Evolutionary conservation across 2,329 filamentous ascomycete species (phyloP).

Genomic region (Fusarium globosum): DNA sequence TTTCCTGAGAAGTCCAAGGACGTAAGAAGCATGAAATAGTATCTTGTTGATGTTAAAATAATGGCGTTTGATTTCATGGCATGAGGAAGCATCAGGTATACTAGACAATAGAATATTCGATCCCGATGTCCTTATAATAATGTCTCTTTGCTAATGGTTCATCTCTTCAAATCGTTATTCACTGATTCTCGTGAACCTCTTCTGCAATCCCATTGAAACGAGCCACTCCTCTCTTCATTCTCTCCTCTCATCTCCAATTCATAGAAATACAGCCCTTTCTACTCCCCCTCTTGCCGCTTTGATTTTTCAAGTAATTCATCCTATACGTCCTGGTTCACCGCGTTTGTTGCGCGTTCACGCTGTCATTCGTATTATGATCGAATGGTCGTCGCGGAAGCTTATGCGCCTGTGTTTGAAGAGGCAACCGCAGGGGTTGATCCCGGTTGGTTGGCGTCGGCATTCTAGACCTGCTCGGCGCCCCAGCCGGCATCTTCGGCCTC

Average conservation of each 20-base stretch:
- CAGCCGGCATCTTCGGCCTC: constrained; percentile 76
- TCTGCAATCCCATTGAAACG: constrained; percentile 14
- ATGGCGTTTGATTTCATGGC: constrained; percentile 21
- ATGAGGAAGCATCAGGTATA: constrained; percentile 19
- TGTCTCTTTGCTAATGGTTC: constrained; percentile 10
- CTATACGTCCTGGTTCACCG: constrained; percentile 22
- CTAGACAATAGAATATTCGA: constrained; percentile 19
- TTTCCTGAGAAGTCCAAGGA: constrained; percentile 76
- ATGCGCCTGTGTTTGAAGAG: constrained; percentile 17
- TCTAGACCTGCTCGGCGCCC: constrained; percentile 81
- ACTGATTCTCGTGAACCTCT: constrained; percentile 19
- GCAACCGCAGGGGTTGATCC: background rate
- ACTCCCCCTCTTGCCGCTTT: constrained; percentile 17
- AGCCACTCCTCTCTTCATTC: background rate
- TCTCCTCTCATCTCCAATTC: constrained; percentile 17
- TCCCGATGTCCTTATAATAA: background rate
- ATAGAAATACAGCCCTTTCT: constrained; percentile 21
- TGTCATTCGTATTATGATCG: constrained; percentile 6
- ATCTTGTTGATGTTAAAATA: constrained; percentile 1
- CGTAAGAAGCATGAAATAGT: constrained; percentile 48
- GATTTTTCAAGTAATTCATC: background rate
- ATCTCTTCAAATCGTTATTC: constrained; percentile 24
- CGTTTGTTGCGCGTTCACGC: constrained; percentile 23
- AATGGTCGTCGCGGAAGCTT: constrained; percentile 11
- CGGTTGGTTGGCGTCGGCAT: constrained; percentile 9